These are phyloP conservation scores for Grosmannia serpens DNA, from an alignment of 2,329 filamentous ascomycete genomes.

Conservation along the genomic window DNA sequence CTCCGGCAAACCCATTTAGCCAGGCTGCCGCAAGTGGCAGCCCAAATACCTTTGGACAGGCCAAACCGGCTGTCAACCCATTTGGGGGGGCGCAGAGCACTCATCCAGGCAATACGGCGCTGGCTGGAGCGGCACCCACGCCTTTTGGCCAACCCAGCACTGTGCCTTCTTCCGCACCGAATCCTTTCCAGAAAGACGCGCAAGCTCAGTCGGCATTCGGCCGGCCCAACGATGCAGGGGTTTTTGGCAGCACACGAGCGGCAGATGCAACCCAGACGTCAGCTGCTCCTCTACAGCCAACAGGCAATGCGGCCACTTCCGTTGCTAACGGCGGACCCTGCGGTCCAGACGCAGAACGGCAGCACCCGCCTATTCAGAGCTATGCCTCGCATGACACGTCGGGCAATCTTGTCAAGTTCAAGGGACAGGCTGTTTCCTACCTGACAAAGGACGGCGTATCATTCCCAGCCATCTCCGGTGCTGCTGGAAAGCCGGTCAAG, in stretches of 20 bases:
- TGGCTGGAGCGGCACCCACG: neutral
- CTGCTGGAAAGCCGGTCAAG: constrained; percentile 28
- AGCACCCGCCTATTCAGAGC: constrained; percentile 19
- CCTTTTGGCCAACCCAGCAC: neutral
- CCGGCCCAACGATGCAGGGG: constrained; percentile 3
- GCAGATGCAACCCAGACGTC: neutral
- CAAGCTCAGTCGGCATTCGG: constrained; percentile 2
- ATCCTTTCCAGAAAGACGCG: constrained; percentile 6
- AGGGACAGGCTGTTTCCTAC: constrained; percentile 20
- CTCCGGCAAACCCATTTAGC: constrained; percentile 24
- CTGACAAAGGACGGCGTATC: constrained; percentile 29
- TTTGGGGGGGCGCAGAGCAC: constrained; percentile 2
- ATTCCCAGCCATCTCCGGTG: constrained; percentile 10
- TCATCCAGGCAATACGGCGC: neutral
- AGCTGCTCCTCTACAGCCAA: neutral
- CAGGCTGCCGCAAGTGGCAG: neutral
- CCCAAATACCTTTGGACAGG: constrained; percentile 9
- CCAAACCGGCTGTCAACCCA: constrained; percentile 1
- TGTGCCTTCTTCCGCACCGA: neutral
- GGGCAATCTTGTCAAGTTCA: constrained; percentile 19
- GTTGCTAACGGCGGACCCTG: neutral
- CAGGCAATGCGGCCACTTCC: neutral
- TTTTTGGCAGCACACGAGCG: neutral
- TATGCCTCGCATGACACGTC: constrained; percentile 16
- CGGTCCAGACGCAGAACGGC: constrained; percentile 14